Conservation (phyloP, 495 filamentous ascomycete genomes). For the Penicillium pancosmium region DNA sequence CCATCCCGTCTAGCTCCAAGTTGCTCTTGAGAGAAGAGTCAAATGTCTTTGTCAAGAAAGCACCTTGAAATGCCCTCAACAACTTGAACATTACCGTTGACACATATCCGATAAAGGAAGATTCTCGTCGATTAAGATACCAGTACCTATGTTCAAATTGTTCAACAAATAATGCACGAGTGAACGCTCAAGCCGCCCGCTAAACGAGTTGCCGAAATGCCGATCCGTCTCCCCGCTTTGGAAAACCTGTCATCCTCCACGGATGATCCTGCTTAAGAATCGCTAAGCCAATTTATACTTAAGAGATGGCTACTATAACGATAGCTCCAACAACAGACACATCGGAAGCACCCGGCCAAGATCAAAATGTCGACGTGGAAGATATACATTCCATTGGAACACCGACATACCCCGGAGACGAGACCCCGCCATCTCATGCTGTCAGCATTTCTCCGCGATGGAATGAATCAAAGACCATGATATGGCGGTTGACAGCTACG, state of each 20-base stretch:
- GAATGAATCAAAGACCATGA: conserved; percentile 29
- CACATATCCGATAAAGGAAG: too few relatives aligned
- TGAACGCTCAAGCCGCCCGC: not conserved
- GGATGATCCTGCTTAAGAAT: not conserved
- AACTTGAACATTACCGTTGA: too few relatives aligned
- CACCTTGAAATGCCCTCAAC: too few relatives aligned
- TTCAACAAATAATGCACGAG: not conserved
- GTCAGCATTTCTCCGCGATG: conserved; percentile 23
- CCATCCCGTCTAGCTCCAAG: too few relatives aligned
- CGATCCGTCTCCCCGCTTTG: conserved; percentile 2
- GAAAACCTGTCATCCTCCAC: conserved; percentile 3
- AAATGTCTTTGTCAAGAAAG: too few relatives aligned
- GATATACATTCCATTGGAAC: not conserved
- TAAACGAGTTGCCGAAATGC: not conserved
- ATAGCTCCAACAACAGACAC: not conserved
- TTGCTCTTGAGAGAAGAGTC: too few relatives aligned
- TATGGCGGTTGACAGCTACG: conserved; percentile 24
- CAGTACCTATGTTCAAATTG: not conserved
- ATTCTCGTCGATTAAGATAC: too few relatives aligned
- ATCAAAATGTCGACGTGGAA: conserved; percentile 3
- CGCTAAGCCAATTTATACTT: not conserved
- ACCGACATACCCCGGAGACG: not conserved
- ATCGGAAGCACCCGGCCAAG: not conserved
- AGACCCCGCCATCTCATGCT: conserved; percentile 18
- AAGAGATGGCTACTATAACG: not conserved